Evolutionary conservation across 179 eudicot genomes (phyloP).

Genomic region (Carnegiea gigantea): DNA sequence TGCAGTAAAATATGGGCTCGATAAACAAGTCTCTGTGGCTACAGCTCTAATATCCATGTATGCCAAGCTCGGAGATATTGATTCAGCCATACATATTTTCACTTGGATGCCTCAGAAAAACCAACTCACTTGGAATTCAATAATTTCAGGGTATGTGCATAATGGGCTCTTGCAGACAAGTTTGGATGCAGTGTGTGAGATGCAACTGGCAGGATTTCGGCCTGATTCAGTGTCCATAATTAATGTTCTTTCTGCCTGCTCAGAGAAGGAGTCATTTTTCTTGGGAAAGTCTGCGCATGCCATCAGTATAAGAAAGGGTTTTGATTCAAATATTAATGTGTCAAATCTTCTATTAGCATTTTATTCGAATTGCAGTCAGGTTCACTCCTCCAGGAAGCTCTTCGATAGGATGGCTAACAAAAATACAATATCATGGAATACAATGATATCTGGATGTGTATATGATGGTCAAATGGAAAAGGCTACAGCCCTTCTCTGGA

Average conservation of each 20-base stretch:
- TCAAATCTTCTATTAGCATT: constrained; percentile 56
- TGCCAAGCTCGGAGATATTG: constrained; percentile 49
- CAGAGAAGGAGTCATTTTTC: constrained; percentile 35
- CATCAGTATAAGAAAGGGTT: constrained; percentile 44
- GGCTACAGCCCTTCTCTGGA: constrained; percentile 33
- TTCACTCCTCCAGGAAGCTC: constrained; percentile 36
- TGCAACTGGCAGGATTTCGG: constrained; percentile 48
- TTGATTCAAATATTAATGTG: constrained; percentile 40
- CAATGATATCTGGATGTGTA: constrained; percentile 57
- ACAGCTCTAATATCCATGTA: constrained; percentile 65
- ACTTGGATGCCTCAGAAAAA: constrained; percentile 35
- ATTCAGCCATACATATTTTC: constrained; percentile 49
- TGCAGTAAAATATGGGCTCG: constrained; percentile 48
- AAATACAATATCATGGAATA: constrained; percentile 62
- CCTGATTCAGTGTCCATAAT: constrained; percentile 52
- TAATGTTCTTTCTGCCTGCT: constrained; percentile 58
- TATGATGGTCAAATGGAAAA: constrained; percentile 36
- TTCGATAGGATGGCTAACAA: constrained; percentile 41
- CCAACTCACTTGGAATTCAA: constrained; percentile 63
- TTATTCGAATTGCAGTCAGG: constrained; percentile 45
- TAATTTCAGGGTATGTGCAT: constrained; percentile 54
- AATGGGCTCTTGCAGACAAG: constrained; percentile 37
- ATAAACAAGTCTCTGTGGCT: constrained; percentile 39
- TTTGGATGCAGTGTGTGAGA: constrained; percentile 42
- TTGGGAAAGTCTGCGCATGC: constrained; percentile 73